These are phyloP conservation scores for Amaranthus cruentus DNA, from an alignment of 148 eudicot species.

Conservation along the genomic window DNA sequence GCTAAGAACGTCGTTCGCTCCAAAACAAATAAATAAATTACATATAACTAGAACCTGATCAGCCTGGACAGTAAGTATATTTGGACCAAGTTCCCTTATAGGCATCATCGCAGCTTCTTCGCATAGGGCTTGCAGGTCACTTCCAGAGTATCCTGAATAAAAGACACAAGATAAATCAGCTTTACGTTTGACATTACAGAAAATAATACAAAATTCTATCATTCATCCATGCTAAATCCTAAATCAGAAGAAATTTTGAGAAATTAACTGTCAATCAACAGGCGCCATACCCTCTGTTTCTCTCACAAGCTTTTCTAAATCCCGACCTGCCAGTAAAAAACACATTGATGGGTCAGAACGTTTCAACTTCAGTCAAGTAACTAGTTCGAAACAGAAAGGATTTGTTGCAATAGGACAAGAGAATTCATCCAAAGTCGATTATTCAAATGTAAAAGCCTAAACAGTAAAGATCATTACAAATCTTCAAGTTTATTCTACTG, in stretches of 20 bases:
- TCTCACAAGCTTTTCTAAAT: constrained; percentile 74
- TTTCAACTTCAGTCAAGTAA: neutral
- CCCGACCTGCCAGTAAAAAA: constrained; percentile 51
- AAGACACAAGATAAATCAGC: constrained; percentile 9
- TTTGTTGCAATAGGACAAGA: no score
- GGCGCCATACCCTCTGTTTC: constrained; percentile 68
- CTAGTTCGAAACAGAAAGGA: no score
- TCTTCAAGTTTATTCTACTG: neutral
- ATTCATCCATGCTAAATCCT: neutral
- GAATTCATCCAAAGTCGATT: no score
- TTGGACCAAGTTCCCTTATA: constrained; percentile 89
- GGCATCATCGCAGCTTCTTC: constrained; percentile 99
- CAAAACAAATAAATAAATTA: neutral
- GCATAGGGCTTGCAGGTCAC: constrained; percentile 95
- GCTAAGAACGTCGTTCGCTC: neutral
- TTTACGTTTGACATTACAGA: neutral
- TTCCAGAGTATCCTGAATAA: constrained; percentile 84
- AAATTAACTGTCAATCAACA: no score
- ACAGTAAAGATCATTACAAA: neutral
- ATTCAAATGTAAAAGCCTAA: neutral
- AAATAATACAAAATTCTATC: neutral
- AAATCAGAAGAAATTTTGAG: no score
- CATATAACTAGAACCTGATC: constrained; percentile 50
- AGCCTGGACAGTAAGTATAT: constrained; percentile 74
- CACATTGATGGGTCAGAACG: constrained; percentile 11